Conservation (phyloP, 331 rosid genomes). For the Acacia pycnantha region DNA sequence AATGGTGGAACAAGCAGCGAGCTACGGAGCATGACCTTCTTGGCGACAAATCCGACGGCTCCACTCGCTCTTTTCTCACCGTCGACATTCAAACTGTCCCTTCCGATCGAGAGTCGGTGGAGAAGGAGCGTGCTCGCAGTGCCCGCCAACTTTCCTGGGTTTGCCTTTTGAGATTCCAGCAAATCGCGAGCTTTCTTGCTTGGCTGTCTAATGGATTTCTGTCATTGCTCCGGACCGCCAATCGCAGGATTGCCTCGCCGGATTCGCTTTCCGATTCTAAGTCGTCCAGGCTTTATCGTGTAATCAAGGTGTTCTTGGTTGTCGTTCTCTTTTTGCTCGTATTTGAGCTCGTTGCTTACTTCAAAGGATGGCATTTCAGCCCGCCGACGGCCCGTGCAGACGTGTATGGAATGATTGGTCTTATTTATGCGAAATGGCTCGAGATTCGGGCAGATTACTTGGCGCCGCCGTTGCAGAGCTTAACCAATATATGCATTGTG, state of each 20-base stretch:
- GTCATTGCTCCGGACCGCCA: slow-evolving; percentile 61
- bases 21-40: slow-evolving; percentile 39
- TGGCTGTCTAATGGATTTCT: slow-evolving; percentile 45
- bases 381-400: slow-evolving; percentile 69
- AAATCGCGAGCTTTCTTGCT: slow-evolving; percentile 57
- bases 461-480: slow-evolving; percentile 82
- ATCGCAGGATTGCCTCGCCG: slow-evolving; percentile 62
- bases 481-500: slow-evolving; percentile 74
- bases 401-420: slow-evolving; percentile 59
- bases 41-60: slow-evolving; percentile 21
- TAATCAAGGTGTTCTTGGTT: slow-evolving; percentile 62
- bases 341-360: slow-evolving; percentile 84
- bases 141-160: slow-evolving; percentile 89
- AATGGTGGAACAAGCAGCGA: slow-evolving; percentile 98
- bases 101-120: slow-evolving; percentile 48
- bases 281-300: slow-evolving; percentile 71
- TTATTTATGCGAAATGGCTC: slow-evolving; percentile 71
- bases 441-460: slow-evolving; percentile 63
- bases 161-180: slow-evolving; percentile 64
- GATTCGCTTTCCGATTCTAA: slow-evolving; percentile 57
- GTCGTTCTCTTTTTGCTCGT: slow-evolving; percentile 56
- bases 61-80: slow-evolving; percentile 32
- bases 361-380: slow-evolving; percentile 92
- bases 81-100: slow-evolving; percentile 45
- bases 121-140: slow-evolving; percentile 67